Base-by-base conservation (phyloP, 1,139 yeast genomes). In the Keqinozyma sinolaborantium region DNA sequence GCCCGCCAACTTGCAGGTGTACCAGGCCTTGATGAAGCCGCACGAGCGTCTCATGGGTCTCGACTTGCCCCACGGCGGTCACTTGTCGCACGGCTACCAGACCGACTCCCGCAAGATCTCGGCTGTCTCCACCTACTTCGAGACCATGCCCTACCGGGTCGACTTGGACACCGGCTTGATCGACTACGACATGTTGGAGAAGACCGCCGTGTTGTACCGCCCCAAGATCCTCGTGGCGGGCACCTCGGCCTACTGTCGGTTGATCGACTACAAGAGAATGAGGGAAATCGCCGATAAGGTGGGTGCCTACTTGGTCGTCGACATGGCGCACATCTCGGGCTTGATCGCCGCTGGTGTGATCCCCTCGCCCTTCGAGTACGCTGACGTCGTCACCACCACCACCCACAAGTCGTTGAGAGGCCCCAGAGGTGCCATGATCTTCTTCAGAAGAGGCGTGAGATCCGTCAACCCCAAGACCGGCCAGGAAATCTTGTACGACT, bases 261-360 rank as follows among this genome's bases (percentile, higher is more conserved):
- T 86, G 55, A 86, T 92, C 52, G 97, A 92, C 67, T 92, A 90
- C 77, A 80, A 82, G 67, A 83, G 88, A 70, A 87, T 92, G 95
- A 80, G 95, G 59, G 87, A 83, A 65, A 90, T 92, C 50, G 96
- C 98, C 40, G 97, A 92, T 68, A 81, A 80, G 53, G 95, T 88
- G 48, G 97, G 96, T 54, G 97, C 97, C 34, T 92, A 90, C 67
- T 75, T 92, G 50, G 80, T 92, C 64, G 94, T 87, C 40, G 98
- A 92, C 64, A 92, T 92, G 97, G 97, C 98, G 28, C 98, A 92
- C 64, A 92, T 92, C 49, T 86, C 97, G 20, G 97, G 98, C 56
- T 74, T 92, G 49, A 77, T 92, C 42, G 95, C 97, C 39, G 95
- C 97, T 39, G 95, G 95, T 47, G 97, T 90, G 38, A 86, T 87